A percentile compares a stretch with the other conserved stretches of the same genome.
Conservation (phyloP, 129 eudicot species). For the carrot (Daucus carota) region DH1_v3.0 NC_030389.2:6669501-6670000, state of each 20-base stretch:
- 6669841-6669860: not conserved
- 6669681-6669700: not conserved
- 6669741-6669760: not conserved
- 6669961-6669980: no score
- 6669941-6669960: no score
- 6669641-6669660: no score
- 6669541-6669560: not conserved
- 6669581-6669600: not conserved
- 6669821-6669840: not conserved
- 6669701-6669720: no score
- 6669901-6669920: no score
- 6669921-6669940: no score
- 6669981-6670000: no score
- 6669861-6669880: slow-evolving; percentile 11
- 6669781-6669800: not conserved
- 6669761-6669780: not conserved
- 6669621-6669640: not conserved
- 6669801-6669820: not conserved
- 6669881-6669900: no score
- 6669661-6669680: not conserved
- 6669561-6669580: not conserved
- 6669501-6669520: not conserved
- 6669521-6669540: not conserved
- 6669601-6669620: not conserved
- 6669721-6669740: no score